Evolutionary conservation across 176 grass and related monocot species (phyloP), one percentile per base, ranked within the genome.

Genomic region (Oryza meridionalis): DNA sequence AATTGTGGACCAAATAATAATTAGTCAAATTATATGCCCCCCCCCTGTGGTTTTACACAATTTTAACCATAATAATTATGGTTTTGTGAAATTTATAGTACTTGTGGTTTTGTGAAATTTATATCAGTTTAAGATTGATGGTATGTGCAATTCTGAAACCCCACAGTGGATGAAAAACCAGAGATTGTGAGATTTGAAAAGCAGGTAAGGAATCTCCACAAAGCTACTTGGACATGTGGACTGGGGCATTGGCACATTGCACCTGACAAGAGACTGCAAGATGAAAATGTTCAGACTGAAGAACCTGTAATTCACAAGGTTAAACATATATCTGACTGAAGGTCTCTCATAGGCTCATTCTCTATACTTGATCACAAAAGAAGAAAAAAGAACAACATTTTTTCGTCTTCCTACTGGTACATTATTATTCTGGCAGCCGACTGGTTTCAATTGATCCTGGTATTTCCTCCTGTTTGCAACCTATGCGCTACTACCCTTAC

Each of bases 401-500:
- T 16, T 73, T 64, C 21, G 49, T 3, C 79, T 83, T 40, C 75
- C 80, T 87, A 90, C 29, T 58, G 68, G 78, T 86, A 80, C 86
- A 84, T 70, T 67, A 31, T 37, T 7, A 46, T 25, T 64, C 81
- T 67, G 70, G 0, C 37, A 24, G 74, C 33, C 78, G 64, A 55
- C 50, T 40, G 32, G 9, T 75, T 83, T 61, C 79, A 86, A 22
- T 79, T 79, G 63, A 75, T 62, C 69, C 68, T 21, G 10, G 71
- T 67, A 75, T 83, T 17, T 3, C 22, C 66, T 29, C 22, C 58
- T 29, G 79, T 58, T 58, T 40, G 79, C 79, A 40, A 77, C 79
- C 86, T 92, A 86, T 89, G 70, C 83, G 86, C 86, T 89, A 92
- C 83, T 33, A 62, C 58, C 75, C 10, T 83, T 78, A 78, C 79